Base-by-base conservation (phyloP, 2,329 filamentous ascomycete genomes). In the Alternaria tenuissima region DNA sequence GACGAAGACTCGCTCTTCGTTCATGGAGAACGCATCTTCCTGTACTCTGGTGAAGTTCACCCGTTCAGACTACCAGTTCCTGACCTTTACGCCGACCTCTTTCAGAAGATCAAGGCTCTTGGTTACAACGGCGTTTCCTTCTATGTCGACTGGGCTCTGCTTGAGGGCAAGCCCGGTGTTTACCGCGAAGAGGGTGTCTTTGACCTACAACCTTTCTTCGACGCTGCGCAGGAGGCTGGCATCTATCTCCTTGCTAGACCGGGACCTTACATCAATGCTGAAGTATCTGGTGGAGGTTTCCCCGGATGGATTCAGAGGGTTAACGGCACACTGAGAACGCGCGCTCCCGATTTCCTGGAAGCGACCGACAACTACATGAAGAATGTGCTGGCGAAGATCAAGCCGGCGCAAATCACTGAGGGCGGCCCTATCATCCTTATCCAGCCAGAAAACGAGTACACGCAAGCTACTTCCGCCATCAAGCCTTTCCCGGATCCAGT, bases 371-470 rank as follows among this genome's bases (percentile, higher is more conserved):
- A 88, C 63, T 92, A 93, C 65, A 84, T 88, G 64, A 76, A 82
- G 7, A 82, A 87, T 8, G 84, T 94, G 49, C 86, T 85, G 26
- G 82, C 83, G 12, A 87, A 89, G 8, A 89, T 96, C 65, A 90
- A 91, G 4, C 86, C 88, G 55, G 88, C 87, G 0, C 91, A 95
- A 69, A 94, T 96, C 70, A 94, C 91, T 1, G 91, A 94, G 53
- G 92, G 91, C 0, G 92, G 92, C 0, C 91, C 91, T 0, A 84
- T 96, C 7, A 92, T 96, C 61, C 80, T 94, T 1, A 85, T 91
- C 42, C 92, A 96, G 74, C 89, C 91, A 0, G 92, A 96, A 75
- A 96, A 95, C 63, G 92, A 95, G 75, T 94, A 94, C 72, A 88
- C 85, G 1, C 77, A 81, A 18, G 82, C 82, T 1, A 78, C 80